Percentiles rank a stretch among this genome's conserved stretches.
Evolutionary conservation across 768 basidiomycete genomes (phyloP).

Genomic region (Sistotremastrum suecicum): DNA sequence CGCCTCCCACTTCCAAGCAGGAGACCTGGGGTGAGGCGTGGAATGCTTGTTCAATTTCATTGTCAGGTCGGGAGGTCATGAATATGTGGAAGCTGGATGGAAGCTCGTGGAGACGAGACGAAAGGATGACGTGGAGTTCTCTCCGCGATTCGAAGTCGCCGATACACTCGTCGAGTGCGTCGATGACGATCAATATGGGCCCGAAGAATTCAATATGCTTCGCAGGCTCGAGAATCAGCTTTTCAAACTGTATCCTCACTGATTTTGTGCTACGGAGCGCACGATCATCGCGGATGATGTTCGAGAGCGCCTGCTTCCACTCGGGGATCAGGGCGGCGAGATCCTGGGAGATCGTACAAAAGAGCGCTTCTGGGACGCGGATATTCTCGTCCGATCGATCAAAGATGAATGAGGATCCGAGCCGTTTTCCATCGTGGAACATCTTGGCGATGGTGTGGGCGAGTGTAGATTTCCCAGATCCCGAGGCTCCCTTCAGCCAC

Average conservation of each 20-base stretch:
- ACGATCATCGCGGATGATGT: too few species aligned
- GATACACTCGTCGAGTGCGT: conserved; percentile 15
- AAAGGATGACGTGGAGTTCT: not conserved
- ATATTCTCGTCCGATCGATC: conserved; percentile 6
- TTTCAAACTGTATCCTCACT: too few species aligned
- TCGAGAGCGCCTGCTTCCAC: too few species aligned
- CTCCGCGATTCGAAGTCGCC: not conserved
- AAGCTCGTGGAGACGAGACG: not conserved
- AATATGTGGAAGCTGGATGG: conserved; percentile 7
- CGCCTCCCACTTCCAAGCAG: not conserved
- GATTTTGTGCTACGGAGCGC: too few species aligned
- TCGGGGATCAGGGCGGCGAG: too few species aligned
- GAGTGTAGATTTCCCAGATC: conserved; percentile 22
- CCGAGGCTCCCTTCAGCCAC: too few species aligned
- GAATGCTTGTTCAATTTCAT: too few species aligned
- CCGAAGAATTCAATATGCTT: too few species aligned
- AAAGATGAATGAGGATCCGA: conserved; percentile 23
- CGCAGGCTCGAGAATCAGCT: too few species aligned
- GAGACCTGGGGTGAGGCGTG: too few species aligned
- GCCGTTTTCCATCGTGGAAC: conserved; percentile 17
- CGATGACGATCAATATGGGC: conserved; percentile 11
- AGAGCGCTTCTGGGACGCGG: too few species aligned
- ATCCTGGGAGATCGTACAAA: too few species aligned
- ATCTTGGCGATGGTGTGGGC: conserved; percentile 21
- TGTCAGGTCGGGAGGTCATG: not conserved